Evolutionary conservation across 1,284 basidiomycete genomes (phyloP), one percentile per base, ranked within the genome.

Genomic region (Athelia psychrophila): DNA sequence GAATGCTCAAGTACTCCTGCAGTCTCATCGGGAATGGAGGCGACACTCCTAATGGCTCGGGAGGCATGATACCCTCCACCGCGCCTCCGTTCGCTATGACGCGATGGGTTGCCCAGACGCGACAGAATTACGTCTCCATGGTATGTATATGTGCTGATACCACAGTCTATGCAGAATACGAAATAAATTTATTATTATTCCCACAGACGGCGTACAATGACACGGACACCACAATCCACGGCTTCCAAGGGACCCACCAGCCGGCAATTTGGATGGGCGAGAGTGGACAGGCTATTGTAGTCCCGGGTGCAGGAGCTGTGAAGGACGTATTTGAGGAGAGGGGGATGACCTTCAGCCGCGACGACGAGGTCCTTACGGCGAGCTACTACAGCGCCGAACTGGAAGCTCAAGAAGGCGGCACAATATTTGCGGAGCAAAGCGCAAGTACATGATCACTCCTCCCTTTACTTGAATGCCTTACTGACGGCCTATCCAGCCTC

Each of bases 201-300:
- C 13, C 27, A 30, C 27, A 30, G 27, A 87, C 85, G 3, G 87
- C 90, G 0, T 93, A 90, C 64, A 91, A 92, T 64, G 78, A 83
- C 65, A 86, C 86, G 0, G 80, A 79, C 54, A 72, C 69, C 2
- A 65, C 64, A 4, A 78, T 92, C 1, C 83, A 89, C 60, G 90
- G 90, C 0, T 91, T 92, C 59, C 82, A 86, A 53, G 86, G 25
- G 2, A 92, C 90, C 0, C 84, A 90, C 53, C 90, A 93, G 61
- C 91, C 91, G 0, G 91, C 91, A 0, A 92, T 93, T 44, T 93
- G 91, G 91, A 93, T 94, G 91, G 91, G 90, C 30, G 89, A 92
- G 64, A 88, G 84, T 55, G 90, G 81, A 0, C 81, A 80, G 24
- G 78, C 81, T 4, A 74, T 81, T 15, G 70, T 94, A 23, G 77